Percentiles rank a stretch among this genome's conserved stretches.
Conservation (phyloP, 2,329 filamentous ascomycete species). For the Pestalotiopsis sp. region DNA sequence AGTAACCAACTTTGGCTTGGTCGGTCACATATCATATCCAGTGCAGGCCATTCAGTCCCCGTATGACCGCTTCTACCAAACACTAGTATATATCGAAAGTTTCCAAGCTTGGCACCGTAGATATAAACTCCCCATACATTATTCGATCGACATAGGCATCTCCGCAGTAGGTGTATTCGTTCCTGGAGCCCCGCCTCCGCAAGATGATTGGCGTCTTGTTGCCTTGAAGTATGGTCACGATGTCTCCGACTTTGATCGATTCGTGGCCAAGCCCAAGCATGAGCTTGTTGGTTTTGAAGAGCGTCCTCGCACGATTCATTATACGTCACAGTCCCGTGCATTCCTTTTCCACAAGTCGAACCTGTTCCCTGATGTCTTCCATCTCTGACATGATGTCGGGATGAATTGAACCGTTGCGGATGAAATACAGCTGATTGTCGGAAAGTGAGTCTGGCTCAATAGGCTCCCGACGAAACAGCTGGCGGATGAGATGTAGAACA, state of each 20-base stretch:
- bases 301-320: not conserved
- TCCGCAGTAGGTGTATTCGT: not conserved
- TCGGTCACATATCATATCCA: too few species aligned
- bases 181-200: not conserved
- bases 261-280: not conserved
- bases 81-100: not conserved
- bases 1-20: too few species aligned
- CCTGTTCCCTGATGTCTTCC: not conserved
- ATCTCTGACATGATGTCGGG: not conserved
- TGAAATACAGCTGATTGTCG: not conserved
- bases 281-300: not conserved
- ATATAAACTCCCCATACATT: not conserved
- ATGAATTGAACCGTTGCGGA: not conserved
- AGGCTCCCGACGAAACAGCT: not conserved
- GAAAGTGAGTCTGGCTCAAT: not conserved
- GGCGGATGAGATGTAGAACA: not conserved
- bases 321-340: not conserved
- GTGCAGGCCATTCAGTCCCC: not conserved
- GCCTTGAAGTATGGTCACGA: not conserved
- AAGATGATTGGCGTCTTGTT: not conserved
- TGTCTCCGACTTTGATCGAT: not conserved
- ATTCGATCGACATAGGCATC: not conserved
- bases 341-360: not conserved
- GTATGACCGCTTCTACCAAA: not conserved
- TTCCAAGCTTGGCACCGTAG: not conserved